Evolutionary conservation across 1,139 yeast genomes (phyloP).

Genomic region (Blastobotrys niveus): DNA sequence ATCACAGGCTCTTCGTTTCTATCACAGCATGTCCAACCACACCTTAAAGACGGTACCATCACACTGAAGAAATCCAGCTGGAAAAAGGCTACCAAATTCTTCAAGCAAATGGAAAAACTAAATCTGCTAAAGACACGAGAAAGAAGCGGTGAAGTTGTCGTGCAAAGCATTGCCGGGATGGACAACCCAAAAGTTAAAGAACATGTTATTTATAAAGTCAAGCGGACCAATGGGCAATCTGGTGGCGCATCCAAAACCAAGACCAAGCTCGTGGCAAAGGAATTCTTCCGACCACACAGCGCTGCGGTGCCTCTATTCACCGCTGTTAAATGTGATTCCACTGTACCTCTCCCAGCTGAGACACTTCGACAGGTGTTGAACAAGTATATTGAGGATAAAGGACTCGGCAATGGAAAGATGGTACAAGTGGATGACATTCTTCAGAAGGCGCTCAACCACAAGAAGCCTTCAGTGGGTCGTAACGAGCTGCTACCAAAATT

Average conservation of each 20-base stretch:
- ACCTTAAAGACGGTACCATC: constrained; percentile 61
- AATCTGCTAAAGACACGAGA: constrained; percentile 64
- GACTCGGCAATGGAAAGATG: constrained; percentile 45
- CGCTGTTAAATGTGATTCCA: constrained; percentile 37
- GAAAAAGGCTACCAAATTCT: constrained; percentile 81
- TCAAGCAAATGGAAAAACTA: constrained; percentile 78
- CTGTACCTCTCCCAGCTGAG: constrained; percentile 44
- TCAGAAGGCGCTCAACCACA: constrained; percentile 30
- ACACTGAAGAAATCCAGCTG: constrained; percentile 78
- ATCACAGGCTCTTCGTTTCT: constrained; percentile 62
- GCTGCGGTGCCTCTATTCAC: background rate
- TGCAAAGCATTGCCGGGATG: constrained; percentile 47
- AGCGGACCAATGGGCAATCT: constrained; percentile 24
- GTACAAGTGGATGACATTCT: constrained; percentile 50
- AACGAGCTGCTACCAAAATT: constrained; percentile 50
- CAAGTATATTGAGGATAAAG: constrained; percentile 49
- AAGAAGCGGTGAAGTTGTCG: constrained; percentile 65
- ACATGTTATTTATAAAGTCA: constrained; percentile 58
- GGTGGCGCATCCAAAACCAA: constrained; percentile 4
- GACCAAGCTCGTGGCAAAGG: constrained; percentile 21
- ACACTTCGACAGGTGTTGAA: constrained; percentile 52
- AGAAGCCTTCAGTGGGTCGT: constrained; percentile 29
- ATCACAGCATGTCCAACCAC: constrained; percentile 60
- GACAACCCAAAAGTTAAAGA: constrained; percentile 47
- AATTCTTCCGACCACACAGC: constrained; percentile 27